A percentile compares a stretch with the other conserved stretches of the same genome.
Conservation (phyloP, 2,329 filamentous ascomycete genomes). For the Dactylellina sp. region DNA sequence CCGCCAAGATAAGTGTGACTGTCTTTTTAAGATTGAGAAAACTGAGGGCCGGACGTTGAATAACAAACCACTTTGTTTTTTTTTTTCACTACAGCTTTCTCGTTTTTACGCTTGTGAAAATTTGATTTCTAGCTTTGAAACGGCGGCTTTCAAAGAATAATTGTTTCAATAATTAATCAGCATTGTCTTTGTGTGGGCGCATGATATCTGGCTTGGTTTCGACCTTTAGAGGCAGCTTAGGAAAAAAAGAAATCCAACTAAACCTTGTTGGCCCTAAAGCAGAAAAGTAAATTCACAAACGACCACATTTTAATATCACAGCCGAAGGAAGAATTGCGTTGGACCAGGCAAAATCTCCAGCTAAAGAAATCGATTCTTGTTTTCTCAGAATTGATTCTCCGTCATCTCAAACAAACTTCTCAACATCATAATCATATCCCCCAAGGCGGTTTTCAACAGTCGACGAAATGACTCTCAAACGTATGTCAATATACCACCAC, state of each 20-base stretch:
- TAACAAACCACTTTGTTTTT: background rate
- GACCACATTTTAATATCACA: background rate
- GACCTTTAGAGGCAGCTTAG: too few relatives aligned
- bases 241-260: background rate
- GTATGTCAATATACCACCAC: conserved; percentile 8
- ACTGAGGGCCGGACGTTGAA: too few relatives aligned
- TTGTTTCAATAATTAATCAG: too few relatives aligned
- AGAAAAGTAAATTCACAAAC: background rate
- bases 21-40: conserved; percentile 6
- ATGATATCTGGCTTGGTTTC: too few relatives aligned
- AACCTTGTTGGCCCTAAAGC: too few relatives aligned
- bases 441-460: conserved; percentile 1
- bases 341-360: background rate
- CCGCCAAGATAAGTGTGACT: conserved; percentile 14
- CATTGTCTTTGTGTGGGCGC: too few relatives aligned
- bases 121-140: too few relatives aligned
- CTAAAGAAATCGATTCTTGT: background rate
- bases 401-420: background rate
- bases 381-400: conserved; percentile 6
- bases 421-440: conserved; percentile 8
- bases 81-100: too few relatives aligned
- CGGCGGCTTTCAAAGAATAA: too few relatives aligned
- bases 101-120: too few relatives aligned
- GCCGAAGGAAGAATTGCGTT: background rate
- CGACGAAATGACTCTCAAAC: conserved; percentile 49